Conservation (phyloP, 1,139 yeast genomes). For the Saccharomycopsis phalli region DNA sequence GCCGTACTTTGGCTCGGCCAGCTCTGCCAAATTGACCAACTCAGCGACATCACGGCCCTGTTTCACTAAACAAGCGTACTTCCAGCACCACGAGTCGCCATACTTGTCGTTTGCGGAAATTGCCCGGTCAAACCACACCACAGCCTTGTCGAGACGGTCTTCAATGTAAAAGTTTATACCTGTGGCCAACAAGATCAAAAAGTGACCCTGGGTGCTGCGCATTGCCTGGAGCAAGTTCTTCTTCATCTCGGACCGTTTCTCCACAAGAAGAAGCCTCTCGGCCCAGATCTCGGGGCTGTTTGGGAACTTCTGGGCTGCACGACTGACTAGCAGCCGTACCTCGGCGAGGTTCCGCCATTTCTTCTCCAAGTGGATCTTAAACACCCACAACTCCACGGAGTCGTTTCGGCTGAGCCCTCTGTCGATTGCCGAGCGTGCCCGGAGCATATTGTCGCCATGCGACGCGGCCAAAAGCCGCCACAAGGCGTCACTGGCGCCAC, state of each 20-base stretch:
- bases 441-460: conserved; percentile 33
- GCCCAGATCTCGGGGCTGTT: conserved; percentile 55
- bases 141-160: conserved; percentile 57
- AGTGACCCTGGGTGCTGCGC: conserved; percentile 52
- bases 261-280: conserved; percentile 43
- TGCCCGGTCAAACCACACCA: conserved; percentile 71
- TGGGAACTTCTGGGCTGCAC: conserved; percentile 56
- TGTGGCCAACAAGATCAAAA: conserved; percentile 49
- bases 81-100: conserved; percentile 81
- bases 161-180: conserved; percentile 66
- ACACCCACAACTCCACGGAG: conserved; percentile 48
- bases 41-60: conserved; percentile 27
- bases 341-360: conserved; percentile 40
- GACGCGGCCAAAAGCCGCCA: conserved; percentile 51
- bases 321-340: conserved; percentile 47
- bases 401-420: conserved; percentile 51
- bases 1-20: conserved; percentile 56
- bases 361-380: conserved; percentile 51
- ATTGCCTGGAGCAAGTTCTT: conserved; percentile 67
- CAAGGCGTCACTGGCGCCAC: conserved; percentile 37
- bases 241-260: conserved; percentile 50
- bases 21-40: no score
- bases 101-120: conserved; percentile 41
- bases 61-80: conserved; percentile 34
- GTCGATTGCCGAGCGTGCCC: conserved; percentile 70